Evolutionary conservation across 2,329 filamentous ascomycete species (phyloP).

Genomic region (Byssothecium circinans): DNA sequence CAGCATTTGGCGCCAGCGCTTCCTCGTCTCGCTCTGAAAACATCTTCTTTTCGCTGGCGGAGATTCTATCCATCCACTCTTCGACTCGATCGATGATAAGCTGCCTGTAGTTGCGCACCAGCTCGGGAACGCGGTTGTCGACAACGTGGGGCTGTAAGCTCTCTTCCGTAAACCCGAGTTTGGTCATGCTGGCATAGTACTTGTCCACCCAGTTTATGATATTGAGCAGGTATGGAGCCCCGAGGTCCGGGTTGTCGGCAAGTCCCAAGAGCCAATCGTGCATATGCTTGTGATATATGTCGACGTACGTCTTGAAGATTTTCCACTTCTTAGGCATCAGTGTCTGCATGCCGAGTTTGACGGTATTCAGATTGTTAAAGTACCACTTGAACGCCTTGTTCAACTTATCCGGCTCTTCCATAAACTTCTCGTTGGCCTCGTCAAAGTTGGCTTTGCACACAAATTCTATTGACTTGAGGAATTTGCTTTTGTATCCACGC

Average conservation of each 20-base stretch:
- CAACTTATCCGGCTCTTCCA: slow-evolving; percentile 78
- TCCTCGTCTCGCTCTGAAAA: slow-evolving; percentile 78
- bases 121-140: slow-evolving; percentile 84
- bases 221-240: slow-evolving; percentile 81
- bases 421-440: slow-evolving; percentile 70
- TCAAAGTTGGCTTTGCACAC: slow-evolving; percentile 75
- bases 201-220: slow-evolving; percentile 95
- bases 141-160: slow-evolving; percentile 85
- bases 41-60: slow-evolving; percentile 75
- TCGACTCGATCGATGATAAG: slow-evolving; percentile 95
- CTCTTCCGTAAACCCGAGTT: slow-evolving; percentile 76
- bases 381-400: slow-evolving; percentile 93
- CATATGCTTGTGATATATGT: slow-evolving; percentile 93
- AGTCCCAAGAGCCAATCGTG: slow-evolving; percentile 85
- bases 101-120: slow-evolving; percentile 90
- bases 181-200: slow-evolving; percentile 94
- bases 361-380: slow-evolving; percentile 95
- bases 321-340: slow-evolving; percentile 97
- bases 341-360: slow-evolving; percentile 86
- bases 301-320: slow-evolving; percentile 85
- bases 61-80: slow-evolving; percentile 96
- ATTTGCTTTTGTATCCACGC: slow-evolving; percentile 96
- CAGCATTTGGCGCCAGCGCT: slow-evolving; percentile 74
- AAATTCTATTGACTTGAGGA: slow-evolving; percentile 75
- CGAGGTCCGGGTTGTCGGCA: slow-evolving; percentile 82